Percentiles rank a stretch among this genome's conserved stretches.
phyloP scores from a whole-genome alignment of 306 rosid species.

The Cicer pinnatifidum region DNA sequence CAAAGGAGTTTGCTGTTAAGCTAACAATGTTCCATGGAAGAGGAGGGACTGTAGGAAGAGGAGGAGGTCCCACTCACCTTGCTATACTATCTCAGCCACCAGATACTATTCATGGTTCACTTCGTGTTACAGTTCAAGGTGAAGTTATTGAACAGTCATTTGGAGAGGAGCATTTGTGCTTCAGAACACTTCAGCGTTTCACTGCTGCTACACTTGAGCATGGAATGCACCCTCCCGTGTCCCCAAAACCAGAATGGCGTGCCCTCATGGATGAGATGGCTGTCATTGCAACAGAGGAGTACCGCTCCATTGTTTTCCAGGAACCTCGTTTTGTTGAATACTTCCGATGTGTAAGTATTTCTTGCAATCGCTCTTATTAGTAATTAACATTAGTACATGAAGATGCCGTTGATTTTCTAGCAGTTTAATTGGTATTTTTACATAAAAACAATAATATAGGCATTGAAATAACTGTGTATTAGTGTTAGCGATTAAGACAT shows the following conservation, averaged over 20 bases:
- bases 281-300: constrained; percentile 81
- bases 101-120: constrained; percentile 90
- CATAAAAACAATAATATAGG: neutral
- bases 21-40: constrained; percentile 99
- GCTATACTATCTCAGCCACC: constrained; percentile 99
- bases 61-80: constrained; percentile 99
- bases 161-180: constrained; percentile 98
- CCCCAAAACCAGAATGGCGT: constrained; percentile 98
- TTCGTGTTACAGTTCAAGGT: constrained; percentile 97
- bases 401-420: constrained; percentile 11
- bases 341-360: constrained; percentile 81
- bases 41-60: constrained; percentile 99
- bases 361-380: constrained; percentile 2
- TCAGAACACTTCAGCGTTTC: constrained; percentile 95
- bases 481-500: neutral
- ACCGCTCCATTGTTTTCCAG: constrained; percentile 90
- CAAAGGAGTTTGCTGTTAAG: constrained; percentile 84
- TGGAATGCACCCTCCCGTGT: constrained; percentile 91
- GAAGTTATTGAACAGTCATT: constrained; percentile 97
- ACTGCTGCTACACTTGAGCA: constrained; percentile 98
- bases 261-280: constrained; percentile 97
- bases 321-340: constrained; percentile 96
- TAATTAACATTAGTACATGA: constrained; percentile 1
- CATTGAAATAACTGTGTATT: no score
- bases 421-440: neutral